Conservation (phyloP, 306 rosid genomes). For the Oemleria cerasiformis region DNA sequence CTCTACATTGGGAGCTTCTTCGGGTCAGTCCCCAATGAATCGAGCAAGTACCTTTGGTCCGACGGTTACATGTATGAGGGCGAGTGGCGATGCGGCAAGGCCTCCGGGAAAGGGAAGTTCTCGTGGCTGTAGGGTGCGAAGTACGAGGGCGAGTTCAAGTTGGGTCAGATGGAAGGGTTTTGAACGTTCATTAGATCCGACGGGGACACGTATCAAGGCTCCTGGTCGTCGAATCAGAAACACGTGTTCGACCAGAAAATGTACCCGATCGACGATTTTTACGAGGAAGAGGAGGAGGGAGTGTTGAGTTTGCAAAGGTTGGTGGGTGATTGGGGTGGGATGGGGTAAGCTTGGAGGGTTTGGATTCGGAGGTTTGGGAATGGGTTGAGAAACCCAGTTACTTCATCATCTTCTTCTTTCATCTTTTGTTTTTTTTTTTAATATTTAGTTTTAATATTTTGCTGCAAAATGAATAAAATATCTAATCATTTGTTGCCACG, state of each 20-base stretch:
- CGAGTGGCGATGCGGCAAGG: constrained; percentile 85
- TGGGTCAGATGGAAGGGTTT: constrained; percentile 85
- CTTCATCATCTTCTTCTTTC: too few relatives aligned
- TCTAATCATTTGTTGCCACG: too few relatives aligned
- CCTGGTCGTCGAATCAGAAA: constrained; percentile 71
- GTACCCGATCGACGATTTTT: constrained; percentile 75
- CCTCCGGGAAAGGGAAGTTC: constrained; percentile 83
- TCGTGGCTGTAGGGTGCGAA: constrained; percentile 97
- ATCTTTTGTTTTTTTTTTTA: too few relatives aligned
- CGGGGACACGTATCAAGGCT: constrained; percentile 71
- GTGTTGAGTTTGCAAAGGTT: too few relatives aligned
- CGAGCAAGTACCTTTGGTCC: constrained; percentile 81
- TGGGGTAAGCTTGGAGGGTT: too few relatives aligned
- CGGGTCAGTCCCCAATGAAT: constrained; percentile 64
- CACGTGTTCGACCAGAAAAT: constrained; percentile 74
- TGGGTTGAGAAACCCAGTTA: too few relatives aligned
- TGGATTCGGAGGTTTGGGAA: too few relatives aligned
- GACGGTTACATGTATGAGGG: constrained; percentile 98
- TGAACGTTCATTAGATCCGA: constrained; percentile 83
- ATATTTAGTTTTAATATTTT: too few relatives aligned
- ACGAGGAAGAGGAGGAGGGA: too few relatives aligned
- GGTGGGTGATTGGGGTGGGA: too few relatives aligned
- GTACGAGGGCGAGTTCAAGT: constrained; percentile 86
- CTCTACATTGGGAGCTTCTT: constrained; percentile 77
- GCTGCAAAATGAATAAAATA: too few relatives aligned